Conservation (phyloP, 306 rosid genomes). For the Sindora glabra region DNA sequence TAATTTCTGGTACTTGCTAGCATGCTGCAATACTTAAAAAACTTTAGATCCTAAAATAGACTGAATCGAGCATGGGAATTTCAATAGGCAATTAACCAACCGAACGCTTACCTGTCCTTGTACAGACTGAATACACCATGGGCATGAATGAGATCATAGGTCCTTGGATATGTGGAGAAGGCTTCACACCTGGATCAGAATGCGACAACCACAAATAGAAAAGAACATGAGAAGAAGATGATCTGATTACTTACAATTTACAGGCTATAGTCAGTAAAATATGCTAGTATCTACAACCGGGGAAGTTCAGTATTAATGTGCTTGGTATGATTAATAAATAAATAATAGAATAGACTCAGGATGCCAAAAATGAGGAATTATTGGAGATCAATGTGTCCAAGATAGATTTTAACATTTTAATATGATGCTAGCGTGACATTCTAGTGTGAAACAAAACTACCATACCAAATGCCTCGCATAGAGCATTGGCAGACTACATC, state of each 20-base stretch:
- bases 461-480: no score
- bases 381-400: no score
- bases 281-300: neutral
- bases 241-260: neutral
- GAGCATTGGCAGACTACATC: neutral
- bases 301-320: no score
- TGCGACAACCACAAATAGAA: neutral
- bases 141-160: constrained; percentile 93
- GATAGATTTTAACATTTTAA: no score
- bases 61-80: no score
- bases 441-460: no score
- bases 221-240: neutral
- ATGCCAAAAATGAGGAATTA: no score
- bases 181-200: constrained; percentile 71
- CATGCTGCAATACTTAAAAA: neutral
- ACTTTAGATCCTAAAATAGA: neutral
- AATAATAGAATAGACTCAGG: no score
- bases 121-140: constrained; percentile 75
- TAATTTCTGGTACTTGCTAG: neutral
- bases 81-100: no score
- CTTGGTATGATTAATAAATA: no score
- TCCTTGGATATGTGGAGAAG: constrained; percentile 94
- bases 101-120: constrained; percentile 62
- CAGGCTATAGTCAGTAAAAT: neutral
- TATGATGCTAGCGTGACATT: no score